A percentile compares a stretch with the other conserved stretches of the same genome.
These are phyloP conservation scores for Skeletonema grethae DNA, from an alignment of 108 stramenopile species.

Conservation along the genomic window DNA sequence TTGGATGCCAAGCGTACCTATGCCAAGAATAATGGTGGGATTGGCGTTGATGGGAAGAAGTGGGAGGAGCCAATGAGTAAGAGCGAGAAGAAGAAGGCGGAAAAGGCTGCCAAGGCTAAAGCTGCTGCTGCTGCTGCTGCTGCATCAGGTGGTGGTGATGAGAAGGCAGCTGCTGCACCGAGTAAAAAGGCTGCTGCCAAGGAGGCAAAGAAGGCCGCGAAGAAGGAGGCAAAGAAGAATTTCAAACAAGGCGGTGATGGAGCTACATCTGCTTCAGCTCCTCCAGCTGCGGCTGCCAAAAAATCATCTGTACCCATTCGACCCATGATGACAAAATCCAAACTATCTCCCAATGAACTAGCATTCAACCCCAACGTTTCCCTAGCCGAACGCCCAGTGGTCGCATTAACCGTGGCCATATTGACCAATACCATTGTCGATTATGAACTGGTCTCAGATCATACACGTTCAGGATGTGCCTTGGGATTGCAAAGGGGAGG, in stretches of 20 bases:
- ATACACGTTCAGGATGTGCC: conserved; percentile 49
- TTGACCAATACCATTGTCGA: conserved; percentile 71
- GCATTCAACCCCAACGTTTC: conserved; percentile 80
- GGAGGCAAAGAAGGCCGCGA: conserved; percentile 90
- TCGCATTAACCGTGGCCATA: conserved; percentile 69
- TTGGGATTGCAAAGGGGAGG: conserved; percentile 51
- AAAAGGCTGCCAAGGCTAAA: conserved; percentile 54
- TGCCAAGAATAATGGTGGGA: conserved; percentile 74
- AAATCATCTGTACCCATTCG: not conserved
- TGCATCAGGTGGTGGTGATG: conserved; percentile 22
- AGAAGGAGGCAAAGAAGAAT: conserved; percentile 78
- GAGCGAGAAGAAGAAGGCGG: conserved; percentile 76
- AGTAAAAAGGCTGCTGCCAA: conserved; percentile 50
- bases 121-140: conserved; percentile 21
- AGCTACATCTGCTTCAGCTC: conserved; percentile 8
- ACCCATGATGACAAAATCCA: conserved; percentile 21
- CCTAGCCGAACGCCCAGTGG: conserved; percentile 72
- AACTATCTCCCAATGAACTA: conserved; percentile 62
- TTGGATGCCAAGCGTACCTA: conserved; percentile 63
- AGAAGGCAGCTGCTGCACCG: conserved; percentile 19
- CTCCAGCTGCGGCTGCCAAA: conserved; percentile 29
- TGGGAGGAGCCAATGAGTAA: conserved; percentile 66
- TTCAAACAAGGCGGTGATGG: conserved; percentile 56
- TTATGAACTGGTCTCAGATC: conserved; percentile 67
- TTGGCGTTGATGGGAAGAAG: conserved; percentile 82